phyloP scores from a whole-genome alignment of 2,329 filamentous ascomycete species.

The Graphium sp. region DNA sequence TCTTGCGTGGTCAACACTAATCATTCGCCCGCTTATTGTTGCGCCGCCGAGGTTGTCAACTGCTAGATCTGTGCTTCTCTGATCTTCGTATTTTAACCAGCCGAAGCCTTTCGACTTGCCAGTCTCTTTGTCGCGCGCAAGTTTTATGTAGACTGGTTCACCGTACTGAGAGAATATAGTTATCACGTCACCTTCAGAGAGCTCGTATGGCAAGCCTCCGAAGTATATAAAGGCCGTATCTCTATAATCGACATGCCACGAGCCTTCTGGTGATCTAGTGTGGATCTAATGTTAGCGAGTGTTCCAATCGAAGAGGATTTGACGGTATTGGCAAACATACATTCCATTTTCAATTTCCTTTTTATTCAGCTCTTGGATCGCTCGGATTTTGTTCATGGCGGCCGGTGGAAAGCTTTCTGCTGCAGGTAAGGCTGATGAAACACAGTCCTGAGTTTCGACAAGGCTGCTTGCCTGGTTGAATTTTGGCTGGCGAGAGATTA shows the following conservation, averaged over 20 bases:
- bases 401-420: not conserved
- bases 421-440: not conserved
- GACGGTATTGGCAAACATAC: constrained; percentile 25
- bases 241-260: constrained; percentile 95
- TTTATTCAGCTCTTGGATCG: constrained; percentile 86
- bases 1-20: constrained; percentile 82
- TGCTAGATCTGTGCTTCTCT: constrained; percentile 85
- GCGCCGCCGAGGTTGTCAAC: constrained; percentile 91
- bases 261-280: constrained; percentile 62
- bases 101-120: constrained; percentile 90
- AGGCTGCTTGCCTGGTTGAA: constrained; percentile 1
- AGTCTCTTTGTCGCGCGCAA: constrained; percentile 87
- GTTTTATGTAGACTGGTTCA: constrained; percentile 83
- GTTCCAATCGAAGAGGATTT: constrained; percentile 1
- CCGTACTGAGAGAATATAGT: constrained; percentile 96
- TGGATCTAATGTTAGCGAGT: constrained; percentile 10
- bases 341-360: constrained; percentile 81
- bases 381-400: constrained; percentile 83
- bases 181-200: constrained; percentile 89
- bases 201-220: constrained; percentile 78
- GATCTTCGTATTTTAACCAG: constrained; percentile 97
- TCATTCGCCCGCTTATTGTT: constrained; percentile 59
- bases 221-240: constrained; percentile 96
- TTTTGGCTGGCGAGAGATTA: too few species aligned
- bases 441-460: not conserved